Percentiles rank a stretch among this genome's conserved stretches.
These are phyloP conservation scores for Hyaloperonospora arabidopsidis DNA, from an alignment of 352 stramenopile species.

Conservation along the genomic window DNA sequence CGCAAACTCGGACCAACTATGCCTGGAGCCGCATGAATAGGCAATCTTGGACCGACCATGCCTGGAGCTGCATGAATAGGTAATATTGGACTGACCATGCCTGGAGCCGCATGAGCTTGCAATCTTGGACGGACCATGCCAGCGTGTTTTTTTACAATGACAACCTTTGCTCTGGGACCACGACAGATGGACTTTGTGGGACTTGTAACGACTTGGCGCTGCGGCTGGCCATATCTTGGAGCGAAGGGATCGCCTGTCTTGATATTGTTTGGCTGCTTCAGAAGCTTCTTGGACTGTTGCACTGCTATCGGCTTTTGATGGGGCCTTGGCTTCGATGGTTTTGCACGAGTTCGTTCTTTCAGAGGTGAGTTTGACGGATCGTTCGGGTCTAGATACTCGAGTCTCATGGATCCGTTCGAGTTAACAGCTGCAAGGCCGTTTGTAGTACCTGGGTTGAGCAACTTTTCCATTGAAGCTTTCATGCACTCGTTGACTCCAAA, in stretches of 20 bases:
- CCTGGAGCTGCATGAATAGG: too few relatives aligned
- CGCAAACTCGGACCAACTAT: constrained; percentile 5
- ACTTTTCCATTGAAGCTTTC: constrained; percentile 20
- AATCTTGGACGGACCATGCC: too few relatives aligned
- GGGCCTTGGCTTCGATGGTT: constrained; percentile 2
- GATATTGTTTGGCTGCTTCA: constrained; percentile 8
- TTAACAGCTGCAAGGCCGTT: constrained; percentile 18
- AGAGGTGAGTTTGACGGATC: constrained; percentile 23
- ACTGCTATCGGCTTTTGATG: constrained; percentile 4
- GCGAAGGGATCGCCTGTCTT: constrained; percentile 10
- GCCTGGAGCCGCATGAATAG: too few relatives aligned
- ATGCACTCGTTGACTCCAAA: constrained; percentile 17
- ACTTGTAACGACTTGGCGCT: constrained; percentile 14
- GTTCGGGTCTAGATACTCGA: constrained; percentile 33
- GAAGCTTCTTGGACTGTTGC: constrained; percentile 1
- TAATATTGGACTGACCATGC: too few relatives aligned
- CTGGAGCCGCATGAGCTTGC: too few relatives aligned
- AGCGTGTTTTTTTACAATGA: too few relatives aligned
- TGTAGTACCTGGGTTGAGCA: constrained; percentile 21
- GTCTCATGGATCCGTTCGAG: constrained; percentile 34
- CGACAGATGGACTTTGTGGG: constrained; percentile 9
- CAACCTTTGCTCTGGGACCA: constrained; percentile 2
- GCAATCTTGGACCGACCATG: too few relatives aligned
- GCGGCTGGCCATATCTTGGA: constrained; percentile 1
- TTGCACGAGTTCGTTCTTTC: constrained; percentile 12